Evolutionary conservation across 805 yeast genomes (phyloP).

Genomic region (Saturnispora hagleri): DNA sequence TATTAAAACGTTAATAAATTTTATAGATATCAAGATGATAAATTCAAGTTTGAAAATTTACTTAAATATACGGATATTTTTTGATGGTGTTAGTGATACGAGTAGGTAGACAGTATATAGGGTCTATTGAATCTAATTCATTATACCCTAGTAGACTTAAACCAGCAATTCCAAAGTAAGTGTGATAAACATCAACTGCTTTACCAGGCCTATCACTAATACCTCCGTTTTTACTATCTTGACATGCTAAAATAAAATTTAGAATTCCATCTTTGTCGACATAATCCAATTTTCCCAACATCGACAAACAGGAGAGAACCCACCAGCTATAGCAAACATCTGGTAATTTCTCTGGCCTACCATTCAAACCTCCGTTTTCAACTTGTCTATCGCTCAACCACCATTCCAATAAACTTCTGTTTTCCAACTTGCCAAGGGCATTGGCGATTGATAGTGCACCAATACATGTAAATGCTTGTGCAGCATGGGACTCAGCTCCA

Average conservation of each 20-base stretch:
- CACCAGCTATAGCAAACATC: slow-evolving; percentile 99
- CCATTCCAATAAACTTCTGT: slow-evolving; percentile 48
- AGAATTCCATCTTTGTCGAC: slow-evolving; percentile 57
- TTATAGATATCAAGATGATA: not conserved
- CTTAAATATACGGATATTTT: slow-evolving; percentile 20
- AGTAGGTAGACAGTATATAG: slow-evolving; percentile 80
- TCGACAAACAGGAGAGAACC: slow-evolving; percentile 73
- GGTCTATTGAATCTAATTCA: slow-evolving; percentile 59
- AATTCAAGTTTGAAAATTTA: not conserved
- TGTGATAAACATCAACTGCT: slow-evolving; percentile 88
- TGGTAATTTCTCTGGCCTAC: slow-evolving; percentile 90
- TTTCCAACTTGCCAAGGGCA: slow-evolving; percentile 38
- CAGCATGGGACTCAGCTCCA: slow-evolving; percentile 93
- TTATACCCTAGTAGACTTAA: slow-evolving; percentile 64
- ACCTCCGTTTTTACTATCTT: slow-evolving; percentile 76
- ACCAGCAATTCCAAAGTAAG: slow-evolving; percentile 85
- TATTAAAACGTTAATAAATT: slow-evolving; percentile 11
- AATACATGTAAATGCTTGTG: slow-evolving; percentile 80
- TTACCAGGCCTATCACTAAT: slow-evolving; percentile 88
- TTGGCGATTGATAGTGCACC: slow-evolving; percentile 69
- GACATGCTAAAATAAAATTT: slow-evolving; percentile 64
- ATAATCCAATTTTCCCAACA: slow-evolving; percentile 63
- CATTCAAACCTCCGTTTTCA: slow-evolving; percentile 84
- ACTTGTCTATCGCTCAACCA: slow-evolving; percentile 93
- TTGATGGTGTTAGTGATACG: slow-evolving; percentile 29